Conservation (phyloP, 257 asterid species). For the Penstemon newberryi region DNA sequence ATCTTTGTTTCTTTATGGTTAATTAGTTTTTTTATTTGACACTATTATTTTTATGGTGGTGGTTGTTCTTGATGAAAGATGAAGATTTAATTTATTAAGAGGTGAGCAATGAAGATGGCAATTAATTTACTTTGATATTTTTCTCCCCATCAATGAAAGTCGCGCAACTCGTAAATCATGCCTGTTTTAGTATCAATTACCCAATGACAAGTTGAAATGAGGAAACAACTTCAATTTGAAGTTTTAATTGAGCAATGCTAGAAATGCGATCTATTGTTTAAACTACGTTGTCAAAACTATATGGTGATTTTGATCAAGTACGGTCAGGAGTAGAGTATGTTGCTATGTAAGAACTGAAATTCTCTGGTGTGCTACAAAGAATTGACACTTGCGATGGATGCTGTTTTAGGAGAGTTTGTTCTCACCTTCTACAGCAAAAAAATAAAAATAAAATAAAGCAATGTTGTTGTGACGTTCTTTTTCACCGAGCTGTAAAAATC, state of each 20-base stretch:
- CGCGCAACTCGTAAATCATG: background rate
- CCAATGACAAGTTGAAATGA: background rate
- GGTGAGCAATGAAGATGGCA: background rate
- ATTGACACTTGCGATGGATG: background rate
- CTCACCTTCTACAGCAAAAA: slow-evolving; percentile 8
- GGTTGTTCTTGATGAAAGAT: slow-evolving; percentile 11
- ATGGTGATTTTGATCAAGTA: background rate
- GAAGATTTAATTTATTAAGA: background rate
- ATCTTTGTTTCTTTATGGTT: slow-evolving; percentile 9
- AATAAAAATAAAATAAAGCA: background rate
- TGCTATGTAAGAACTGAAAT: background rate
- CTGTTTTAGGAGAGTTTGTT: background rate
- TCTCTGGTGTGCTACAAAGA: background rate
- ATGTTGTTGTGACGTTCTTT: slow-evolving; percentile 18
- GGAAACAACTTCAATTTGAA: background rate
- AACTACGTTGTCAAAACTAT: background rate
- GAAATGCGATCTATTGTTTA: background rate
- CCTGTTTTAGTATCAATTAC: background rate
- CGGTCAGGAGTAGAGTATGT: background rate
- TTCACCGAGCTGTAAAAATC: background rate
- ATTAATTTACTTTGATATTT: background rate
- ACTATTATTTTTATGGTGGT: background rate
- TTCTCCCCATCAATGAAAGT: background rate
- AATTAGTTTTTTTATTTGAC: slow-evolving; percentile 13
- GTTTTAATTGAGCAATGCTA: background rate